phyloP scores from a whole-genome alignment of 345 rosid genomes.

The Garcia nutans region DNA sequence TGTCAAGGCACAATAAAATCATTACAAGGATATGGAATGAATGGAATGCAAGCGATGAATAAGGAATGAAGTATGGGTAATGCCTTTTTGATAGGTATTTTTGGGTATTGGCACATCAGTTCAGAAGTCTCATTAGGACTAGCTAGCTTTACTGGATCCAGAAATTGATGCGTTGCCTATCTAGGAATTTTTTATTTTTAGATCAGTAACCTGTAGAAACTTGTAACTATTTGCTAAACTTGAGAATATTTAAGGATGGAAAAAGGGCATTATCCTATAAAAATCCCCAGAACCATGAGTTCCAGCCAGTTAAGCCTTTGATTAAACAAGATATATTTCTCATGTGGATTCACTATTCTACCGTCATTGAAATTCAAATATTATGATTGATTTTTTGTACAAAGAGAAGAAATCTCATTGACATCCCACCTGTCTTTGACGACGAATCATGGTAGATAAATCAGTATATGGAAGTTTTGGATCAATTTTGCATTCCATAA shows the following conservation, averaged over 20 bases:
- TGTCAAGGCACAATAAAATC: too few relatives aligned
- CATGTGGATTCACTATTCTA: conserved; percentile 2
- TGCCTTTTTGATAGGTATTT: too few relatives aligned
- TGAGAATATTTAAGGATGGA: too few relatives aligned
- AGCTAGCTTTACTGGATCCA: not conserved
- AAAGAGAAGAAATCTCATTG: not conserved
- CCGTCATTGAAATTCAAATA: not conserved
- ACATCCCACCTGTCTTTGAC: conserved; percentile 73
- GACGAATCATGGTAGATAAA: conserved; percentile 85
- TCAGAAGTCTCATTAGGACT: too few relatives aligned
- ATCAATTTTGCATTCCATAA: conserved; percentile 98
- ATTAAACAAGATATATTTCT: conserved; percentile 1
- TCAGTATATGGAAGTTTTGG: conserved; percentile 97
- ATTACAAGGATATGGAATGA: too few relatives aligned
- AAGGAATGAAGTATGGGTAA: too few relatives aligned
- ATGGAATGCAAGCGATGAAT: too few relatives aligned
- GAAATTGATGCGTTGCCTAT: not conserved
- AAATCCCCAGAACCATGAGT: not conserved
- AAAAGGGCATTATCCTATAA: not conserved
- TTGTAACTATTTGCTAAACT: not conserved
- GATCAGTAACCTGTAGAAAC: too few relatives aligned
- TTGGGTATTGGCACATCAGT: too few relatives aligned
- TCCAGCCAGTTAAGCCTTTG: conserved; percentile 6
- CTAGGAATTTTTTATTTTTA: too few relatives aligned
- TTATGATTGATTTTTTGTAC: not conserved